Percentiles rank a stretch among this genome's conserved stretches.
These are phyloP conservation scores for Irpex sp. DNA, from an alignment of 1,284 basidiomycete genomes.

Conservation along the genomic window DNA sequence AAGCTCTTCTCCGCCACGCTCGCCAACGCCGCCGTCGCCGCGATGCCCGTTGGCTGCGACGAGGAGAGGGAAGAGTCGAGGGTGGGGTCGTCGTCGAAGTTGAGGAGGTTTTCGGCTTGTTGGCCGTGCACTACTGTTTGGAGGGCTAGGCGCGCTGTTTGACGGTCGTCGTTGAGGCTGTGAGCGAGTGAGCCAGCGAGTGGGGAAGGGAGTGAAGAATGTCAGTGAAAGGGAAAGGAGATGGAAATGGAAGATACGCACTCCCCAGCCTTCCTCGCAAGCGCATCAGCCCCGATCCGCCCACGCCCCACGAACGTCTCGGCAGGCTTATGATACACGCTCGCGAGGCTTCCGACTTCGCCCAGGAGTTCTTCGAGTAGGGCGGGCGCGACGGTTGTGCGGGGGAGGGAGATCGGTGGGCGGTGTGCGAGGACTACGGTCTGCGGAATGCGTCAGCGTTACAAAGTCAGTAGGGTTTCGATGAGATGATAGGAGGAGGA, in stretches of 20 bases:
- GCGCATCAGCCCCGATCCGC: constrained; percentile 79
- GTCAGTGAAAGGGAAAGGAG: neutral
- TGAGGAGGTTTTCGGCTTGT: constrained; percentile 92
- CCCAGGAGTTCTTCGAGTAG: constrained; percentile 92
- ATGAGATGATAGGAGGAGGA: too few relatives aligned
- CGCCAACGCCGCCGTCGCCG: constrained; percentile 69
- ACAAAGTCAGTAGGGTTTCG: too few relatives aligned
- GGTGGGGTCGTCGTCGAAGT: constrained; percentile 83
- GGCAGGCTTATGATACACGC: constrained; percentile 95
- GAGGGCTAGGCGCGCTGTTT: constrained; percentile 78
- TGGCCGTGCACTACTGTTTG: constrained; percentile 88
- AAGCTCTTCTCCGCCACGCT: constrained; percentile 69
- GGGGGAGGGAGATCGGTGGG: constrained; percentile 91
- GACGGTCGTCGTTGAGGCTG: constrained; percentile 55
- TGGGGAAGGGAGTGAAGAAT: neutral
- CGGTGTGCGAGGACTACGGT: constrained; percentile 88
- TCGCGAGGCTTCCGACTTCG: constrained; percentile 85
- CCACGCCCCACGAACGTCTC: constrained; percentile 89
- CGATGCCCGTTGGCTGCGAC: constrained; percentile 62
- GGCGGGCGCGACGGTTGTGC: constrained; percentile 86
- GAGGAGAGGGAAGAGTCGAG: constrained; percentile 34
- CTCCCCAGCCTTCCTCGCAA: constrained; percentile 72
- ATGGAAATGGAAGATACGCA: constrained; percentile 21
- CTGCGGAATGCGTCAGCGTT: constrained; percentile 40
- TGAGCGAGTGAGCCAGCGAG: too few relatives aligned